Evolutionary conservation across 306 rosid species (phyloP), one percentile per base, ranked within the genome.

Genomic region (Cucumis melo): DNA sequence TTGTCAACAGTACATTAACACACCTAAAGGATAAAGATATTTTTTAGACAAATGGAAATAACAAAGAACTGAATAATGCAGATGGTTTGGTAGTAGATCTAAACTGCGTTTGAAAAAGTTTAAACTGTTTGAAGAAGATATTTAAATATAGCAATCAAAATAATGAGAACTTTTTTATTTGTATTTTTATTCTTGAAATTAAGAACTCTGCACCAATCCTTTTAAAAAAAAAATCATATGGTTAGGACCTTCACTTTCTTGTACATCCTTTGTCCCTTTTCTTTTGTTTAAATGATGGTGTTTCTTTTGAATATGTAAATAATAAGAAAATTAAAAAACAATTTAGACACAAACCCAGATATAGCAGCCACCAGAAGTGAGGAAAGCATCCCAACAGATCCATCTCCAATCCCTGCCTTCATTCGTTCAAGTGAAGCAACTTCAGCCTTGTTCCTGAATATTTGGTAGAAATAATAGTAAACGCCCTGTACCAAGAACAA

Each of bases 391-490:
- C 96, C 97, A 82, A 92, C 95, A 20, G 97, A 92, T 73, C 96
- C 97, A 80, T 94, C 97, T 76, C 99, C 95, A 32, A 77, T 8
- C 77, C 97, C 99, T 63, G 76, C 66, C 74, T 78, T 92, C 86
- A 82, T 87, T 34, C 68, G 85, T 81, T 82, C 77, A 73, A 89
- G 85, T 7, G 91, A 80, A 84, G 89, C 92, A 81, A 77, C 89
- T 84, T 90, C 92, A 39, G 95, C 97, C 86, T 86, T 88, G 86
- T 77, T 88, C 97, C 99, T 90, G 96, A 94, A 94, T 92, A 92
- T 84, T 87, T 94, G 99, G 91, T 94, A 94, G 99, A 94, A 94
- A 88, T 94, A 94, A 87, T 92, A 94, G 85, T 92, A 94, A 90
- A 94, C 99, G 87, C 99, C 99, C 96, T 90, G 97, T 89, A 81